Percentiles rank a stretch among this genome's conserved stretches.
Evolutionary conservation across 305 asterid genomes (phyloP).

Genomic region (Fraxinus velutina): DNA sequence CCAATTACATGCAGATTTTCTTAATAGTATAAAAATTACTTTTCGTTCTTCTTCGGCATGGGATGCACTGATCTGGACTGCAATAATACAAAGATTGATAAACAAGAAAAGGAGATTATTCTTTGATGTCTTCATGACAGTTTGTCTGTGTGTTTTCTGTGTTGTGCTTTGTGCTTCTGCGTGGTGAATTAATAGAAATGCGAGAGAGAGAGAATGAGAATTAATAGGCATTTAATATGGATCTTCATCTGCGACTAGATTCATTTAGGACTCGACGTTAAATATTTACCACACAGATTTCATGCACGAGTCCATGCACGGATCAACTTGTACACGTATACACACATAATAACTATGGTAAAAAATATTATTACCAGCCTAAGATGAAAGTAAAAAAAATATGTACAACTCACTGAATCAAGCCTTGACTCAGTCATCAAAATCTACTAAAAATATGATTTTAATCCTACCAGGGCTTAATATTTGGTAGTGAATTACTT

Average conservation of each 20-base stretch:
- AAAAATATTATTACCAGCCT: not conserved
- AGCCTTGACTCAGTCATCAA: not conserved
- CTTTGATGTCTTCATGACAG: conserved; percentile 27
- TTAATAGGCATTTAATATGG: conserved; percentile 29
- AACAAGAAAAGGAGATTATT: conserved; percentile 20
- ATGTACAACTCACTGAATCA: not conserved
- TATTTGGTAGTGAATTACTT: not conserved
- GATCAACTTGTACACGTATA: not conserved
- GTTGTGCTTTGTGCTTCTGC: not conserved
- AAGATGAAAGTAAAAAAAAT: not conserved
- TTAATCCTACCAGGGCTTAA: not conserved
- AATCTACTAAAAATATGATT: too few relatives aligned
- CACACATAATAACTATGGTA: not conserved
- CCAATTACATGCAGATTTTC: not conserved
- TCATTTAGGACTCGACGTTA: not conserved
- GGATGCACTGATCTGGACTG: conserved; percentile 20
- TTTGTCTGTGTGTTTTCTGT: not conserved
- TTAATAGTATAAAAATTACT: conserved; percentile 26
- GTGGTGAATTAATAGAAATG: not conserved
- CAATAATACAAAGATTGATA: conserved; percentile 24
- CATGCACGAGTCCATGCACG: conserved; percentile 2
- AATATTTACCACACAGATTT: conserved; percentile 19
- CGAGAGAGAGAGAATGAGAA: not conserved
- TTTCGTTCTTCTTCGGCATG: conserved; percentile 35
- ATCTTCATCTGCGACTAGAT: conserved; percentile 23